Conservation (phyloP, 2,329 filamentous ascomycete species). For the Nothomitra cinnamomea region DNA sequence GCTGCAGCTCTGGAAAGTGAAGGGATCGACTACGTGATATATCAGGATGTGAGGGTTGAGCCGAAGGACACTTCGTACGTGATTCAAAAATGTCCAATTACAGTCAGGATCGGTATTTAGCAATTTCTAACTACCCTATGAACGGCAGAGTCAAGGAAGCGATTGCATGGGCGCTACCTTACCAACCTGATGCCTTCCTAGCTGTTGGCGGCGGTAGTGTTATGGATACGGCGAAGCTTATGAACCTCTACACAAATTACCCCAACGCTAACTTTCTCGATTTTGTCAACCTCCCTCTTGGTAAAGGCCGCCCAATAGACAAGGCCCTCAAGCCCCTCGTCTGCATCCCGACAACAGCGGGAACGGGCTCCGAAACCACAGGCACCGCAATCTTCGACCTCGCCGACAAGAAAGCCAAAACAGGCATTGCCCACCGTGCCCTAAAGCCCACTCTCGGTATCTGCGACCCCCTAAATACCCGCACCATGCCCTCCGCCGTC, state of each 20-base stretch:
- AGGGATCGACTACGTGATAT: constrained; percentile 67
- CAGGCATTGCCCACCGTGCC: constrained; percentile 85
- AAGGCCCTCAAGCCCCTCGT: constrained; percentile 58
- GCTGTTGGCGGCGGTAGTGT: constrained; percentile 87
- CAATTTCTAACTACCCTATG: background rate
- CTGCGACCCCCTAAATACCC: constrained; percentile 71
- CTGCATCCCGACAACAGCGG: constrained; percentile 71
- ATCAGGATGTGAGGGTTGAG: constrained; percentile 65
- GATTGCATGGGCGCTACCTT: constrained; percentile 69
- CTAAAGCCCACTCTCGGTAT: constrained; percentile 92
- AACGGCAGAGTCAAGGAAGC: constrained; percentile 59
- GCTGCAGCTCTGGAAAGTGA: constrained; percentile 67
- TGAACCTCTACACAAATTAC: constrained; percentile 89
- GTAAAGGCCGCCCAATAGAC: constrained; percentile 62
- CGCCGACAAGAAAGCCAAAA: constrained; percentile 78
- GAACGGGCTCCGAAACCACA: constrained; percentile 84
- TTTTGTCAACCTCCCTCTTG: constrained; percentile 91
- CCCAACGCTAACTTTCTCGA: constrained; percentile 89
- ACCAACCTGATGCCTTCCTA: constrained; percentile 72
- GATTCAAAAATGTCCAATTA: background rate
- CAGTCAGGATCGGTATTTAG: background rate
- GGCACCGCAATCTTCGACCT: constrained; percentile 97
- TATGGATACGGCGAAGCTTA: constrained; percentile 95
- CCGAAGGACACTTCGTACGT: constrained; percentile 83
- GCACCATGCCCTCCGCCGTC: constrained; percentile 88